A percentile compares a stretch with the other conserved stretches of the same genome.
phyloP scores from a whole-genome alignment of 2,329 filamentous ascomycete species.

The Podosphaera aphanis region DNA sequence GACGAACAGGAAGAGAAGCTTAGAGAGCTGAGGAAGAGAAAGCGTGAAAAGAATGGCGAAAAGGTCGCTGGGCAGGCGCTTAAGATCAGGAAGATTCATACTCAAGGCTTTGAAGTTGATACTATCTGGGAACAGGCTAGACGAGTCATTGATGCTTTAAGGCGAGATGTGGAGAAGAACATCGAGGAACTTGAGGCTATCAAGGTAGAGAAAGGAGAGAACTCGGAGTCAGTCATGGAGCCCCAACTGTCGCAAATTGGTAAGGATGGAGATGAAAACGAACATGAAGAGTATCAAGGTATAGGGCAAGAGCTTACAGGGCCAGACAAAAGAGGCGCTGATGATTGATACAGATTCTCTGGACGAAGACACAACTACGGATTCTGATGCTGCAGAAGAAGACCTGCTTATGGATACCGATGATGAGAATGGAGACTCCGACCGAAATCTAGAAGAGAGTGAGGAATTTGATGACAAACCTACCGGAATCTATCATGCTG shows the following conservation, averaged over 20 bases:
- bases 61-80: slow-evolving; percentile 28
- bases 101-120: slow-evolving; percentile 64
- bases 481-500: slow-evolving; percentile 35
- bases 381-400: slow-evolving; percentile 15
- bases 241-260: slow-evolving; percentile 18
- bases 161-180: slow-evolving; percentile 26
- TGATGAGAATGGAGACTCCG: slow-evolving; percentile 9
- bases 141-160: slow-evolving; percentile 49
- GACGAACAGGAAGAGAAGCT: slow-evolving; percentile 47
- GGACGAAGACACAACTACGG: slow-evolving; percentile 15
- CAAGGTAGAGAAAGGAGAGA: slow-evolving; percentile 9
- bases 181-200: slow-evolving; percentile 17
- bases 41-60: slow-evolving; percentile 41
- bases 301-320: slow-evolving; percentile 6
- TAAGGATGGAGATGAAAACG: slow-evolving; percentile 17
- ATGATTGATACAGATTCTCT: slow-evolving; percentile 13
- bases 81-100: slow-evolving; percentile 61
- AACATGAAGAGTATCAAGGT: slow-evolving; percentile 13
- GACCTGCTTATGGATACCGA: slow-evolving; percentile 13
- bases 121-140: slow-evolving; percentile 91
- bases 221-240: slow-evolving; percentile 15
- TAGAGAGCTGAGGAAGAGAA: slow-evolving; percentile 39
- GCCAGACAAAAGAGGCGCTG: background rate
- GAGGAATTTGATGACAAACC: slow-evolving; percentile 26
- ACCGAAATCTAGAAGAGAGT: slow-evolving; percentile 20